phyloP scores from a whole-genome alignment of 2,329 filamentous ascomycete genomes.

The Blastomyces percursus region DNA sequence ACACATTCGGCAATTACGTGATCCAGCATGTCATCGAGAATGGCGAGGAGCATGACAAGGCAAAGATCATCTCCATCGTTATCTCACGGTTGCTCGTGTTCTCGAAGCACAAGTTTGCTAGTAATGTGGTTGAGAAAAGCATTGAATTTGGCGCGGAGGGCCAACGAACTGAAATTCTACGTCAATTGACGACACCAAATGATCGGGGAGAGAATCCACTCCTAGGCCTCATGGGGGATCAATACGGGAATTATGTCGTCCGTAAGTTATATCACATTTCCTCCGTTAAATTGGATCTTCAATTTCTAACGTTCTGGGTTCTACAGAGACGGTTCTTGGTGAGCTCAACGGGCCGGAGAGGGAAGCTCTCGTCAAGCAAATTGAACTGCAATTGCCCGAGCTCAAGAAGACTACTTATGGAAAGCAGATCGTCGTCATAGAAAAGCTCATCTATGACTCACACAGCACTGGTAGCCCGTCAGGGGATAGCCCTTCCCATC shows the following conservation, averaged over 20 bases:
- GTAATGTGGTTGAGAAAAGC: constrained; percentile 94
- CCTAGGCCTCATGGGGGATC: constrained; percentile 70
- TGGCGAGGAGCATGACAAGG: constrained; percentile 60
- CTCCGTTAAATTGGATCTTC: background rate
- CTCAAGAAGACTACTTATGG: constrained; percentile 55
- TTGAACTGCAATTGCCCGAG: constrained; percentile 50
- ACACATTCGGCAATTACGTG: constrained; percentile 94
- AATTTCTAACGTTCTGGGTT: constrained; percentile 15
- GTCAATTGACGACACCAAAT: constrained; percentile 48
- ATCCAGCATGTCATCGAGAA: constrained; percentile 81
- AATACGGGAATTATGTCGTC: constrained; percentile 92
- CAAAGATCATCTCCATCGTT: constrained; percentile 62
- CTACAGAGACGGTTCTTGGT: constrained; percentile 64
- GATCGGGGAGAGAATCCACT: constrained; percentile 60
- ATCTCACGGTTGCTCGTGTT: constrained; percentile 59
- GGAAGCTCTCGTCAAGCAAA: constrained; percentile 49
- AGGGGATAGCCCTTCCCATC: constrained; percentile 14
- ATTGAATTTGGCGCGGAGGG: constrained; percentile 59
- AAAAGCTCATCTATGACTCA: constrained; percentile 42
- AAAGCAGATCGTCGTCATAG: constrained; percentile 56
- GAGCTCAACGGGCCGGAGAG: constrained; percentile 51
- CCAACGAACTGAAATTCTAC: constrained; percentile 60
- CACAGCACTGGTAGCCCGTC: background rate
- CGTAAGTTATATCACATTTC: constrained; percentile 51
- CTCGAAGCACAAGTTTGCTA: constrained; percentile 93